A percentile compares a stretch with the other conserved stretches of the same genome.
phyloP scores from a whole-genome alignment of 192 early-diverging fungal species.

The Coemansia sp. region DNA sequence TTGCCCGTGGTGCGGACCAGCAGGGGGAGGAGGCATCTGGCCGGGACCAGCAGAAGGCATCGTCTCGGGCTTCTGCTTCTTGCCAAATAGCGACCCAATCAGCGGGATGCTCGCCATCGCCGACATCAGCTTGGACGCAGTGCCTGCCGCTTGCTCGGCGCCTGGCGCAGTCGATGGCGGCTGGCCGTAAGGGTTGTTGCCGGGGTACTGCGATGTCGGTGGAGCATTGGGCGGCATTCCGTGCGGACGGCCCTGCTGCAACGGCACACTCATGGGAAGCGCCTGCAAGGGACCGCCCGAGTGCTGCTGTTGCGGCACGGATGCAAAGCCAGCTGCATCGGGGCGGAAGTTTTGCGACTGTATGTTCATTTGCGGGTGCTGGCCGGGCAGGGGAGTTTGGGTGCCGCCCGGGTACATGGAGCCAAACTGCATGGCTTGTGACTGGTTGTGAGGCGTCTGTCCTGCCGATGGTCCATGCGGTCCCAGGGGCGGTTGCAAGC shows the following conservation, averaged over 20 bases:
- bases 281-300: background rate
- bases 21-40: background rate
- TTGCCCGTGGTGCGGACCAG: constrained; percentile 13
- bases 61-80: constrained; percentile 15
- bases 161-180: constrained; percentile 1
- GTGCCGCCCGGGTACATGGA: constrained; percentile 12
- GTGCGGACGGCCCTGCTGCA: constrained; percentile 8
- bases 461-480: background rate
- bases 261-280: constrained; percentile 13
- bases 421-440: background rate
- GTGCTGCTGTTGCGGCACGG: constrained; percentile 20
- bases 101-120: constrained; percentile 40
- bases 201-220: constrained; percentile 5
- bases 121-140: constrained; percentile 33
- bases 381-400: constrained; percentile 38
- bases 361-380: constrained; percentile 10
- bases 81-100: constrained; percentile 38
- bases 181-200: background rate
- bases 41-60: background rate
- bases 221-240: constrained; percentile 1
- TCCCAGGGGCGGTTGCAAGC: constrained; percentile 4
- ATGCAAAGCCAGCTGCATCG: constrained; percentile 11
- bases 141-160: background rate
- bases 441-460: background rate
- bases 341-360: constrained; percentile 10